Base-by-base conservation (phyloP, 768 basidiomycete species). In the Naematelia encephala region DNA sequence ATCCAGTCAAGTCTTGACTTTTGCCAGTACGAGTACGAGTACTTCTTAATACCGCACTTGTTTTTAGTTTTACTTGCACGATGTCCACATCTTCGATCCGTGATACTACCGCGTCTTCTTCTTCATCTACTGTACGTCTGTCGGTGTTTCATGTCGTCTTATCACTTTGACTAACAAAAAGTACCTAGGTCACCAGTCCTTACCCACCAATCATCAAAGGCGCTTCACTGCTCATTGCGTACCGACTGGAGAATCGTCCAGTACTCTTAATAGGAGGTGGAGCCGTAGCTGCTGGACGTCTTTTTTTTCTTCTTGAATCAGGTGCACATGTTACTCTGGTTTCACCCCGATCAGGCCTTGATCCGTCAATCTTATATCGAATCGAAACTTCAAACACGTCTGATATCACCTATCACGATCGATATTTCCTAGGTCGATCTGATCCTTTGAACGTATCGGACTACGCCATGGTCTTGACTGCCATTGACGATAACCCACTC, bases 261-360 rank as follows among this genome's bases (percentile, higher is more conserved):
- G 90, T 96, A 47, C 87, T 98, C 71, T 84, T 98, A 68, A 84
- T 98, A 65, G 96, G 96, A 44, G 96, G 94, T 8, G 96, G 96
- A 49, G 85, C 87, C 59, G 88, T 99, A 51, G 94, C 92, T 1
- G 86, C 91, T 2, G 85, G 89, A 52, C 86, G 96, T 54, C 82
- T 98, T 55, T 86, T 88, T 70, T 88, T 90, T 63, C 82, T 93
- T 66, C 86, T 99, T 64, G 81, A 81, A 54, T 85, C 91, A 8
- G 88, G 88, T 62, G 90, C 90, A 0, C 79, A 79, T 39, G 84
- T 97, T 70, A 86, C 86, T 5, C 78, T 99, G 74, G 79, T 99
- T 58, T 82, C 86, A 4, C 96, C 94, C 2, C 34, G 34, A 16
- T 69, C 80, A 21, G 86, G 89, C 51, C 81, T 97, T 16, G 82